Conservation (phyloP, 2,329 filamentous ascomycete genomes). For the Talaromyces sp. region DNA sequence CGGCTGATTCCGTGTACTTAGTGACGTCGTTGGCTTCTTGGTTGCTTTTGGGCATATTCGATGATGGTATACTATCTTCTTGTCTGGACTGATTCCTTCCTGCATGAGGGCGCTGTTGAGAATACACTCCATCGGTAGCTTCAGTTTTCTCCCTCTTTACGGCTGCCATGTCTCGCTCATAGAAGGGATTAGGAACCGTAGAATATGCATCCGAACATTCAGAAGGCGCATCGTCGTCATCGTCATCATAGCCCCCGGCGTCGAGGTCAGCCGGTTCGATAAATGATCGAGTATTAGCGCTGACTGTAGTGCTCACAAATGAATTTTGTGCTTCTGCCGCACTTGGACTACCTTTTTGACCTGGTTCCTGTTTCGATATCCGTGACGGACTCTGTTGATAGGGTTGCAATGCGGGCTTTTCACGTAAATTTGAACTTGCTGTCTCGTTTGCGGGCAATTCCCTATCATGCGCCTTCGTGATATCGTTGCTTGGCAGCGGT, state of each 20-base stretch:
- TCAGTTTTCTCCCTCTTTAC: conserved; percentile 2
- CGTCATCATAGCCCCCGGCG: conserved; percentile 12
- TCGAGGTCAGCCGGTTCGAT: neutral
- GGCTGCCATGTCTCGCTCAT: conserved; percentile 23
- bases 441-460: neutral
- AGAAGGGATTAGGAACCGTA: conserved; percentile 32
- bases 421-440: neutral
- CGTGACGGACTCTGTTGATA: neutral
- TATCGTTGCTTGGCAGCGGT: neutral
- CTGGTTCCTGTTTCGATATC: neutral
- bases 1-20: neutral
- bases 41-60: conserved; percentile 1
- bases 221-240: neutral
- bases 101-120: neutral
- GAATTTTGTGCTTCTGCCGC: neutral
- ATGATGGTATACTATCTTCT: neutral
- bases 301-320: conserved; percentile 11
- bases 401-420: neutral
- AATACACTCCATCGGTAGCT: neutral
- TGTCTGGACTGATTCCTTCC: too few species aligned
- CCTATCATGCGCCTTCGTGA: neutral
- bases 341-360: neutral
- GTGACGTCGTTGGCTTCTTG: neutral
- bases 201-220: conserved; percentile 14
- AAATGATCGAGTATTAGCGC: conserved; percentile 5